Conservation (phyloP, 208 protist genomes). For the Leishmania guyanensis region DNA sequence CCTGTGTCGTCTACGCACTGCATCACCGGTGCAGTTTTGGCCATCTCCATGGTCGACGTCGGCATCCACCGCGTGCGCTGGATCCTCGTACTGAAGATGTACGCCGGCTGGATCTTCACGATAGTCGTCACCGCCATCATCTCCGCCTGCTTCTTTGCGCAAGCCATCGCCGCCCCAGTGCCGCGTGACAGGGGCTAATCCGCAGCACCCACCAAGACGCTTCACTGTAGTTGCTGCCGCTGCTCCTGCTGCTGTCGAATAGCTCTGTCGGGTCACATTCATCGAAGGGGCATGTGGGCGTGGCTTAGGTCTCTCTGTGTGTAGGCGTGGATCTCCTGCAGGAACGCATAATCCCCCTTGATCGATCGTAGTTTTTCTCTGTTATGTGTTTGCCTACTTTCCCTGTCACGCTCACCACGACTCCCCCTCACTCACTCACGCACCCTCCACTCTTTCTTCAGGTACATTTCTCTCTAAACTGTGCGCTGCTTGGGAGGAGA, state of each 20-base stretch:
- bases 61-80: slow-evolving; percentile 45
- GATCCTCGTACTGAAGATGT: slow-evolving; percentile 54
- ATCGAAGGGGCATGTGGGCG: neutral
- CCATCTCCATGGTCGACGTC: slow-evolving; percentile 59
- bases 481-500: neutral
- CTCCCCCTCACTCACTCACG: neutral
- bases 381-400: neutral
- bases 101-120: slow-evolving; percentile 56
- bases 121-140: slow-evolving; percentile 47
- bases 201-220: neutral
- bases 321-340: no score
- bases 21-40: slow-evolving; percentile 78
- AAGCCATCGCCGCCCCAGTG: slow-evolving; percentile 51
- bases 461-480: neutral
- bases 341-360: no score
- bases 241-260: no score
- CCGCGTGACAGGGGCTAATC: neutral
- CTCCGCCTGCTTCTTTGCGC: slow-evolving; percentile 58
- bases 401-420: neutral
- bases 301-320: no score
- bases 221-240: no score
- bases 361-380: no score
- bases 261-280: no score
- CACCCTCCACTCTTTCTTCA: neutral
- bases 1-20: slow-evolving; percentile 90